A percentile compares a stretch with the other conserved stretches of the same genome.
Evolutionary conservation across 495 filamentous ascomycete species (phyloP).

Genomic region (Cladorrhinum samala): DNA sequence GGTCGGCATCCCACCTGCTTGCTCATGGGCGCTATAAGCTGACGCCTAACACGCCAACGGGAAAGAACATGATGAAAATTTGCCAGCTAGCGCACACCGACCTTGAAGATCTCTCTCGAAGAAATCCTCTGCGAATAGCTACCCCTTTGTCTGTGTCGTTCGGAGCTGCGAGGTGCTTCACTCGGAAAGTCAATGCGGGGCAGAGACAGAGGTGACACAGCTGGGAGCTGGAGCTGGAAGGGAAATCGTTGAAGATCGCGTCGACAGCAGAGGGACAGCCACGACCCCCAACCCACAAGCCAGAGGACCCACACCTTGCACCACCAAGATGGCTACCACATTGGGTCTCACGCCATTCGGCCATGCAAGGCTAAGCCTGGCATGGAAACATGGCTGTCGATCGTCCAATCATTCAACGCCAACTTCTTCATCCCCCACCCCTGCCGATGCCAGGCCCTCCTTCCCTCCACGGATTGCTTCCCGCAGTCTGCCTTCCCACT

Average conservation of each 20-base stretch:
- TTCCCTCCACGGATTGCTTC: conserved; percentile 7
- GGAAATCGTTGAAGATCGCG: too few relatives aligned
- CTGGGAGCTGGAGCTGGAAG: not conserved
- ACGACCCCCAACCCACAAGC: too few relatives aligned
- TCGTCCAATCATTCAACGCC: conserved; percentile 14
- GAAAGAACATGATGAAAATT: not conserved
- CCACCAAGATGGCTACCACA: not conserved
- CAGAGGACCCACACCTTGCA: conserved; percentile 2
- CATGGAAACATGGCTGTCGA: not conserved
- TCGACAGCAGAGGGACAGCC: too few relatives aligned
- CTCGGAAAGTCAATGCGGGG: too few relatives aligned
- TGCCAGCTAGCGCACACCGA: not conserved
- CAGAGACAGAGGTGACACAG: not conserved
- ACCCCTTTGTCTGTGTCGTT: too few relatives aligned
- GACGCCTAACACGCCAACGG: conserved; percentile 1
- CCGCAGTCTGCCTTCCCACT: not conserved
- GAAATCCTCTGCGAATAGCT: too few relatives aligned
- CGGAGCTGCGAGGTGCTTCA: not conserved
- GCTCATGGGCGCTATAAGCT: not conserved
- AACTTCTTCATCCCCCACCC: conserved; percentile 7
- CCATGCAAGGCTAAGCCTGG: conserved; percentile 13
- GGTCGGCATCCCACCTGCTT: not conserved
- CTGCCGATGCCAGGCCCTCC: not conserved
- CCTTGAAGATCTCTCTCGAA: too few relatives aligned
- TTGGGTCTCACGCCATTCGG: conserved; percentile 12